A percentile compares a stretch with the other conserved stretches of the same genome.
Conservation (phyloP, 208 protist genomes). For the Trichomonas gallinae region DNA sequence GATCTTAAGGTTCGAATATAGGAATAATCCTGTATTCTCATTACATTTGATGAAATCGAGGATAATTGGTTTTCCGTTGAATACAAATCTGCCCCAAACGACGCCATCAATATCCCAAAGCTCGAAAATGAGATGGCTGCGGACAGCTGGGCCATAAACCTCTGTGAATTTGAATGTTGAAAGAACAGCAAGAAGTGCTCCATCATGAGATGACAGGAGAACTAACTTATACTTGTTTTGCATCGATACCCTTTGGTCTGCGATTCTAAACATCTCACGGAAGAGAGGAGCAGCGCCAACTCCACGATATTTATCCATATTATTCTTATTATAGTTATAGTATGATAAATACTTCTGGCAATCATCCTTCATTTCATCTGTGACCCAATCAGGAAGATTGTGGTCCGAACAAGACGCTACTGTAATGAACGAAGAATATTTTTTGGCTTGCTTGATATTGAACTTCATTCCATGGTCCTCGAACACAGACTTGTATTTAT, state of each 20-base stretch:
- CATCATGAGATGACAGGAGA: neutral
- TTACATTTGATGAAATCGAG: neutral
- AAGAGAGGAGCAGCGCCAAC: neutral
- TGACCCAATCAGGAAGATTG: neutral
- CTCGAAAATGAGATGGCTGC: neutral
- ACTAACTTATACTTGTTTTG: neutral
- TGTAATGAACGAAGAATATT: neutral
- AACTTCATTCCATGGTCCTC: neutral
- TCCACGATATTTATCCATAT: neutral
- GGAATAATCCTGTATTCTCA: neutral
- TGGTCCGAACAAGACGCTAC: neutral
- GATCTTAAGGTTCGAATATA: neutral
- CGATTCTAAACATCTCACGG: slow-evolving; percentile 11
- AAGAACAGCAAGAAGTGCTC: neutral
- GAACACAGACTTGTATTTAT: neutral
- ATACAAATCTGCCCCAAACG: neutral
- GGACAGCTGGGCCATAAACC: neutral
- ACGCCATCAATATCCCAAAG: neutral
- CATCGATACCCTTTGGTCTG: neutral
- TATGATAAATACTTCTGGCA: neutral
- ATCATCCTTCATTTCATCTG: neutral
- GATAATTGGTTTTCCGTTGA: neutral
- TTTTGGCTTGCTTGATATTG: neutral
- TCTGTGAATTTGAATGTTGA: neutral
- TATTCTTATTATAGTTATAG: neutral